Evolutionary conservation across 139 green algal species (phyloP).

Genomic region (Closterium sp.): DNA sequence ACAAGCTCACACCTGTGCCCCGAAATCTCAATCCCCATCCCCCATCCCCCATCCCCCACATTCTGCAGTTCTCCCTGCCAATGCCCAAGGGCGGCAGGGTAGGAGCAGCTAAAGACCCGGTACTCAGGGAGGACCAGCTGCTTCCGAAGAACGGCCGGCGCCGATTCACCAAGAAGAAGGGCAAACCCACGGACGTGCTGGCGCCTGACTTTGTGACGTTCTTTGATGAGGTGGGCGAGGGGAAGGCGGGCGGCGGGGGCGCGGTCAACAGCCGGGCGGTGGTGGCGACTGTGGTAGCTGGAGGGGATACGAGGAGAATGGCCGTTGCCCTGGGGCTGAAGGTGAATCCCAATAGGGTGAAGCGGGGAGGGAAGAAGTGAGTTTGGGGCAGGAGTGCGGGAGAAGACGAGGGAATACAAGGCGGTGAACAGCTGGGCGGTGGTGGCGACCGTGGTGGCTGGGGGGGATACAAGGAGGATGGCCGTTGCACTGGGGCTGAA

Average conservation of each 20-base stretch:
- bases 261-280: background rate
- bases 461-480: too few species aligned
- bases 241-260: background rate
- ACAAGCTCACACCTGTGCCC: too few species aligned
- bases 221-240: background rate
- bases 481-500: background rate
- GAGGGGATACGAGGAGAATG: background rate
- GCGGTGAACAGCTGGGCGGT: too few species aligned
- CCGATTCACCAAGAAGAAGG: background rate
- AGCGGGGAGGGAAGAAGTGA: background rate
- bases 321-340: background rate
- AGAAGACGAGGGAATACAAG: too few species aligned
- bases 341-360: background rate
- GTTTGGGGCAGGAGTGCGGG: too few species aligned
- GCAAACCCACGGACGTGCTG: background rate
- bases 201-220: background rate
- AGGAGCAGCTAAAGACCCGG: constrained; percentile 65
- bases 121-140: constrained; percentile 88
- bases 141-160: background rate
- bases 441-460: too few species aligned
- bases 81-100: constrained; percentile 76
- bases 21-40: too few species aligned
- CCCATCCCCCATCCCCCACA: background rate
- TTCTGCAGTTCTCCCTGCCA: constrained; percentile 75
- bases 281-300: background rate